Conservation (phyloP, 2,329 filamentous ascomycete genomes). For the Fusarium verrucosum region DNA sequence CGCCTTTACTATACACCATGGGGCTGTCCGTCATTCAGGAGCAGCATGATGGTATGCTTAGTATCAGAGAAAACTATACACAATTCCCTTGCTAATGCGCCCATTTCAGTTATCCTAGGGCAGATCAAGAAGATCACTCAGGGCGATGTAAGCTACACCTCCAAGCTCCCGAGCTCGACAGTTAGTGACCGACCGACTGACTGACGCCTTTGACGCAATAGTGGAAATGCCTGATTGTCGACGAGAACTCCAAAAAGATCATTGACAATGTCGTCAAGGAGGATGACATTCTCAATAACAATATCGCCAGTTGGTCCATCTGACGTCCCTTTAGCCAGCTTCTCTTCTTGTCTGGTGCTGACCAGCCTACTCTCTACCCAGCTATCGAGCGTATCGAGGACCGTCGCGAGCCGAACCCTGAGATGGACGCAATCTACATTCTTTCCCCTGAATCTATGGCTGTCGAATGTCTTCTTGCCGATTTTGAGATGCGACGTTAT, state of each 20-base stretch:
- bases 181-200: too few species aligned
- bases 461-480: slow-evolving; percentile 92
- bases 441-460: slow-evolving; percentile 87
- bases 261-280: slow-evolving; percentile 91
- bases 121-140: slow-evolving; percentile 79
- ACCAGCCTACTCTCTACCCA: slow-evolving; percentile 53
- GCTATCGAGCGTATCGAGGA: slow-evolving; percentile 96
- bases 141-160: slow-evolving; percentile 72
- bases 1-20: slow-evolving; percentile 67
- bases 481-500: slow-evolving; percentile 87
- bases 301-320: slow-evolving; percentile 82
- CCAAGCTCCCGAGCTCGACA: background rate
- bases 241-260: slow-evolving; percentile 83
- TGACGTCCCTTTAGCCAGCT: slow-evolving; percentile 15
- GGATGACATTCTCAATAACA: slow-evolving; percentile 96
- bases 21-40: slow-evolving; percentile 84
- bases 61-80: background rate
- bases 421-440: slow-evolving; percentile 95
- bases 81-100: slow-evolving; percentile 31
- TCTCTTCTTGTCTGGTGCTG: slow-evolving; percentile 15
- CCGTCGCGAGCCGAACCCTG: slow-evolving; percentile 79
- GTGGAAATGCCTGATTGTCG: slow-evolving; percentile 98
- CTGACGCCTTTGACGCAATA: slow-evolving; percentile 50
- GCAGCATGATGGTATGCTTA: slow-evolving; percentile 66
- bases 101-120: slow-evolving; percentile 48